phyloP scores from a whole-genome alignment of 768 basidiomycete species.

The Rhodotorula taiwanensis region DNA sequence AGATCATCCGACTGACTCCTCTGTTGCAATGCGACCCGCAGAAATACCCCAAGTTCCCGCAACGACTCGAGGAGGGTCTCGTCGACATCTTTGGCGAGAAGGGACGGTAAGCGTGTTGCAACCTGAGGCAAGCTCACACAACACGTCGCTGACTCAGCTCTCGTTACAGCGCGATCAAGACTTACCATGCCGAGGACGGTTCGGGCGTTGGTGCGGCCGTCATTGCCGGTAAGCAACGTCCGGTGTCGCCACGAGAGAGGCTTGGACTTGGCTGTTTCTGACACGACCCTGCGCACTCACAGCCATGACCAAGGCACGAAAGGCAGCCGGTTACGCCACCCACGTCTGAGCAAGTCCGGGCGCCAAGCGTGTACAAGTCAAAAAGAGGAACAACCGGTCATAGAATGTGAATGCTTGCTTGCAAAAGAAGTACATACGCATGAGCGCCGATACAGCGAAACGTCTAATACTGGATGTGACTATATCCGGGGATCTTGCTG shows the following conservation, averaged over 20 bases:
- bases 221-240: slow-evolving; percentile 64
- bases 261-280: no score
- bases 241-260: no score
- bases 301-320: slow-evolving; percentile 87
- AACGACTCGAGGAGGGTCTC: slow-evolving; percentile 84
- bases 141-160: background rate
- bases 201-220: slow-evolving; percentile 95
- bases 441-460: no score
- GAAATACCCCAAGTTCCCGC: slow-evolving; percentile 97
- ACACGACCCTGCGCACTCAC: background rate
- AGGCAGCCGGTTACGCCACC: slow-evolving; percentile 53
- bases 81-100: slow-evolving; percentile 94
- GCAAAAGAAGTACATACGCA: background rate
- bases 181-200: slow-evolving; percentile 80
- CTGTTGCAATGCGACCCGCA: slow-evolving; percentile 45
- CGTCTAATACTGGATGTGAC: background rate
- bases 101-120: slow-evolving; percentile 51
- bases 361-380: no score
- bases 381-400: no score
- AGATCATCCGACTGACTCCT: background rate
- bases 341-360: slow-evolving; percentile 42
- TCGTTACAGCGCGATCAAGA: slow-evolving; percentile 52
- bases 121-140: background rate
- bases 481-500: slow-evolving; percentile 43
- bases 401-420: background rate